Conservation (phyloP, 495 filamentous ascomycete genomes). For the Lophiostoma macrostomum region DNA sequence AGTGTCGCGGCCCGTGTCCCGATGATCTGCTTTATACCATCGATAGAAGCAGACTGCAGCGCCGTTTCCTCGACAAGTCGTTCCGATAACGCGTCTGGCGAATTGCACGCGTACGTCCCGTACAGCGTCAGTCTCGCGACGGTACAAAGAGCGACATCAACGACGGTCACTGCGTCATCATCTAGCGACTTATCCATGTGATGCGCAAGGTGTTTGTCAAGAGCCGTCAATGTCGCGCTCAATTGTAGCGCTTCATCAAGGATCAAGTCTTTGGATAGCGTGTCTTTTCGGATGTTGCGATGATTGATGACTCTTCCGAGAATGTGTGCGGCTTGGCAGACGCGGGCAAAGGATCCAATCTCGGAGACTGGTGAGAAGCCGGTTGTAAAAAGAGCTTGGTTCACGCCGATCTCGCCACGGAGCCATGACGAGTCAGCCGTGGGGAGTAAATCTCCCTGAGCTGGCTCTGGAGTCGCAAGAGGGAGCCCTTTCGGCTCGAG, state of each 20-base stretch:
- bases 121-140: neutral
- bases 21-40: neutral
- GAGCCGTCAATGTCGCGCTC: neutral
- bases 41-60: neutral
- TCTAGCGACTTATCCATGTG: neutral
- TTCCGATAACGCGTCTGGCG: neutral
- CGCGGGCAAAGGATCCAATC: neutral
- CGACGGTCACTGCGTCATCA: neutral
- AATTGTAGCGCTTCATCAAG: neutral
- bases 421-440: no score
- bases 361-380: neutral
- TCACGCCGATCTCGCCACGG: no score
- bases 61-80: neutral
- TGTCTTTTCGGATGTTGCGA: neutral
- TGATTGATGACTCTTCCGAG: constrained; percentile 2
- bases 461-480: constrained; percentile 1
- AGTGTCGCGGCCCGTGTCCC: neutral
- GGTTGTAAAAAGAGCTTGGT: neutral
- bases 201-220: neutral
- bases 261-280: neutral
- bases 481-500: neutral
- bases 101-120: constrained; percentile 1
- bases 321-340: constrained; percentile 2
- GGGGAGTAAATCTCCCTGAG: no score
- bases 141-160: constrained; percentile 1